Conservation (phyloP, 371 early-diverging fungal species). For the Funneliformis caledonium region DNA sequence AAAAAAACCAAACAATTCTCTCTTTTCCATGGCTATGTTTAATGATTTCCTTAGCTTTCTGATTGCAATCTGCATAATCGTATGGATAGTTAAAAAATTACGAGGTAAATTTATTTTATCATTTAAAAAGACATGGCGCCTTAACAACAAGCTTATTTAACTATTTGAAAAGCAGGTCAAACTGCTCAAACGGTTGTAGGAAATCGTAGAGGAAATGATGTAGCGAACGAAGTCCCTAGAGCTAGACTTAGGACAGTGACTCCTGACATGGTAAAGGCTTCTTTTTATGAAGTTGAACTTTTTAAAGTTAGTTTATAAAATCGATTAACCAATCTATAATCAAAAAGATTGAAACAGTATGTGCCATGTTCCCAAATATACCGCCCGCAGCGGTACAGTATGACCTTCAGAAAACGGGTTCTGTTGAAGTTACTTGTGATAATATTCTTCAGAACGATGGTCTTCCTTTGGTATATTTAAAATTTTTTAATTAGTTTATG, state of each 20-base stretch:
- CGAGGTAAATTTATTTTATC: not conserved
- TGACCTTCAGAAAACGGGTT: constrained; percentile 86
- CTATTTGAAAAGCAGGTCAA: not conserved
- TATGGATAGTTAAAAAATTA: not conserved
- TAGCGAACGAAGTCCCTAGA: constrained; percentile 21
- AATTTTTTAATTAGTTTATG: not conserved
- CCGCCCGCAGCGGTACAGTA: constrained; percentile 81
- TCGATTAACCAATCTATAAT: not conserved
- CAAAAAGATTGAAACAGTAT: constrained; percentile 71
- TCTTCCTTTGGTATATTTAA: constrained; percentile 65
- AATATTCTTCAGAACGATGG: constrained; percentile 81
- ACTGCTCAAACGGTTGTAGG: not conserved
- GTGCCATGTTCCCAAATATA: constrained; percentile 87
- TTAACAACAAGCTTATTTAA: not conserved
- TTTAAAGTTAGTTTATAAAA: not conserved
- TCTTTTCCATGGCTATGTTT: constrained; percentile 1
- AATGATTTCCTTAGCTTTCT: not conserved
- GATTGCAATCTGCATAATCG: not conserved
- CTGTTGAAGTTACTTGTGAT: constrained; percentile 86
- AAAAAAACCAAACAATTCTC: not conserved
- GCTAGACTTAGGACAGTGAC: constrained; percentile 31
- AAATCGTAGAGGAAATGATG: constrained; percentile 20
- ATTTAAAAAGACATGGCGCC: not conserved
- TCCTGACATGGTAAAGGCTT: constrained; percentile 33
- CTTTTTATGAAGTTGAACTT: not conserved